Evolutionary conservation across 2,329 filamentous ascomycete species (phyloP).

Genomic region (Ophiostoma montium): DNA sequence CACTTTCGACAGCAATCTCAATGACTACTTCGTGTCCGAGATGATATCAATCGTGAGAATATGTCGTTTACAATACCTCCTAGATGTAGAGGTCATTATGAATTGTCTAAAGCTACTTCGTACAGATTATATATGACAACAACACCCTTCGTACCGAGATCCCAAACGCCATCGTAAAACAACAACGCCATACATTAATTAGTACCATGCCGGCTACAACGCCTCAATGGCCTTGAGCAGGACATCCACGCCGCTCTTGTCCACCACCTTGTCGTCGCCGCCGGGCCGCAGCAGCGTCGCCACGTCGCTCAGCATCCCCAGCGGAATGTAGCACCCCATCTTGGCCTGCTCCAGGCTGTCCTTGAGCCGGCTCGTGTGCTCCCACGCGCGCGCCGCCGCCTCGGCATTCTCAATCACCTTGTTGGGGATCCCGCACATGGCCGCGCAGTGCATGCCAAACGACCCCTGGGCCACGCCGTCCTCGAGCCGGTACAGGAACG

Average conservation of each 20-base stretch:
- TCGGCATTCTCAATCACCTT: conserved; percentile 79
- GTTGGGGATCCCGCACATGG: conserved; percentile 87
- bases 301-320: conserved; percentile 81
- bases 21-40: no score
- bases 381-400: conserved; percentile 79
- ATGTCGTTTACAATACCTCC: no score
- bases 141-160: no score
- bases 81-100: no score
- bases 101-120: no score
- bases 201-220: conserved; percentile 24
- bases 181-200: neutral
- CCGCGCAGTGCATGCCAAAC: conserved; percentile 97
- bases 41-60: no score
- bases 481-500: conserved; percentile 90
- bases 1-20: no score
- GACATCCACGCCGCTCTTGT: conserved; percentile 40
- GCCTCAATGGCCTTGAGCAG: conserved; percentile 46
- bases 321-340: conserved; percentile 64
- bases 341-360: conserved; percentile 74
- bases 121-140: no score
- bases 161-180: no score
- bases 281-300: conserved; percentile 50
- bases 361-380: conserved; percentile 82
- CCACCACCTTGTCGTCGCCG: conserved; percentile 25
- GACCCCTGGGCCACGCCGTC: conserved; percentile 88